These are phyloP conservation scores for Pseudogymnoascus sp. DNA, from an alignment of 2,329 filamentous ascomycete species.

Conservation along the genomic window DNA sequence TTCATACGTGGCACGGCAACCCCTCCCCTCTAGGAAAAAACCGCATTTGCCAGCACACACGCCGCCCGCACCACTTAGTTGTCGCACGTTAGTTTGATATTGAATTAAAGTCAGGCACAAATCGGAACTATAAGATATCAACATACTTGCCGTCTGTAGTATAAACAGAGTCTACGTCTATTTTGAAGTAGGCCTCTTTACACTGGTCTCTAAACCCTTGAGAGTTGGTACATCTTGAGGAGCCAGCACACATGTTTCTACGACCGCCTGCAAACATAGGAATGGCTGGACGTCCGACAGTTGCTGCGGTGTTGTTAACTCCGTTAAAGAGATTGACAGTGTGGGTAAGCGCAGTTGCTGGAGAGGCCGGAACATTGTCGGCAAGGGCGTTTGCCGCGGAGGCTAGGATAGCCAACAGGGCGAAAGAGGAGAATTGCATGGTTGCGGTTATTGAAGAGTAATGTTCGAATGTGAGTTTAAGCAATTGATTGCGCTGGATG, in stretches of 20 bases:
- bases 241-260: background rate
- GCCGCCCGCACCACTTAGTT: background rate
- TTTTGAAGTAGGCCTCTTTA: background rate
- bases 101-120: background rate
- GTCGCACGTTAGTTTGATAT: background rate
- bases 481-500: background rate
- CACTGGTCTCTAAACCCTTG: background rate
- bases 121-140: background rate
- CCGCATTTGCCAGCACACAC: background rate
- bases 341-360: background rate
- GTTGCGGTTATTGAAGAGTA: background rate
- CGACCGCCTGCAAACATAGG: background rate
- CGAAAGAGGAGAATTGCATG: background rate
- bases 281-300: background rate
- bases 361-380: background rate
- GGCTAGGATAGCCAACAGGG: background rate
- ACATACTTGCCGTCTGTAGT: background rate
- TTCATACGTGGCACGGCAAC: background rate
- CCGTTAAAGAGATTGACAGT: conserved; percentile 1
- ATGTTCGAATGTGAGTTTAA: background rate
- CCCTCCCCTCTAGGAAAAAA: background rate
- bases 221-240: background rate
- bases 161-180: background rate
- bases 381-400: background rate
- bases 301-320: background rate